Evolutionary conservation across 345 rosid species (phyloP), one percentile per base, ranked within the genome.

Genomic region (Nephelium lappaceum): DNA sequence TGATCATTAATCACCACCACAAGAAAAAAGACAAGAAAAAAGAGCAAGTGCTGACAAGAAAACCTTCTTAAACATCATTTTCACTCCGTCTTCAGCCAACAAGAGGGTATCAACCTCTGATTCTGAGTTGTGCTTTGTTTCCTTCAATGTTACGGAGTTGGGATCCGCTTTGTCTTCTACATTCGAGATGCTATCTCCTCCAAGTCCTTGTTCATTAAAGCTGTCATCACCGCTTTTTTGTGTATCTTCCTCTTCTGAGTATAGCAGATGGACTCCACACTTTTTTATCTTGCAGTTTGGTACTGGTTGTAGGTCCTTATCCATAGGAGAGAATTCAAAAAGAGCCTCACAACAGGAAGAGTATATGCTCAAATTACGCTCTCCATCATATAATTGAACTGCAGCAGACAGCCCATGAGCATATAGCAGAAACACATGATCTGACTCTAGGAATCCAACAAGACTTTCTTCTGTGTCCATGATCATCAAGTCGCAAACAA

Each of bases 381-480:
- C 73, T 12, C 15, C 39, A 24, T 24, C 58, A n/a, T 72, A 19
- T 19, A 43, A 36, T 72, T 72, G 47, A 72, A 72, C 45, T 31
- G 38, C 18, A 53, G 65, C 19, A 72, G n/a, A 55, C 47, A 72
- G 58, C 23, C 6, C 31, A 31, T 72, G 19, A 72, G 25, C 7
- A 9, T 36, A 72, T 36, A 72, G n/a, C 31, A 72, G 47, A 45
- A 72, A 72, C 64, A 55, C 47, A 9, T 72, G 47, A 72, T 72
- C 65, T 55, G 47, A 36, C 15, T 16, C n/a, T n/a, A n/a, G n/a
- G n/a, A n/a, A n/a, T n/a, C n/a, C 36, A 31, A 31, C 39, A n/a
- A 10, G 58, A 24, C 23, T 36, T 27, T 5, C 14, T 31, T 31
- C 36, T 31, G 36, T 31, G 3, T 18, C 4, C 36, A 72, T 18